Evolutionary conservation across 1,139 yeast species (phyloP).

Genomic region (Pichia cactophila): DNA sequence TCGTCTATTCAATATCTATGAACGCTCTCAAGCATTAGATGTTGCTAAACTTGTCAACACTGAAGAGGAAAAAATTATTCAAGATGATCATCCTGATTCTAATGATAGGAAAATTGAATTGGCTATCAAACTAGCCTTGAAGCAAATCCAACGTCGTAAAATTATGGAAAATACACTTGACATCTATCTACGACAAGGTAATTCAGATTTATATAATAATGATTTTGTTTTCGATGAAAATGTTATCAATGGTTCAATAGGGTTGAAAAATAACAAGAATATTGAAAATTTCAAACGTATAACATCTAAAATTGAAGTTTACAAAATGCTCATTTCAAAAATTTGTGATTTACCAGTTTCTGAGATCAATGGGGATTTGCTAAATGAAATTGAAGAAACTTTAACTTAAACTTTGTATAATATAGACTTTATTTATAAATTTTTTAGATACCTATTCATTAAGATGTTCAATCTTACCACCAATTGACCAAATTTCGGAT

Average conservation of each 20-base stretch:
- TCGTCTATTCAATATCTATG: slow-evolving; percentile 20
- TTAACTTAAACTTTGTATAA: slow-evolving; percentile 8
- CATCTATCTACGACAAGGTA: slow-evolving; percentile 6
- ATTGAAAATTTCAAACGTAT: slow-evolving; percentile 6
- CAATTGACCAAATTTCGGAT: slow-evolving; percentile 80
- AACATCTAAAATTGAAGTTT: slow-evolving; percentile 58
- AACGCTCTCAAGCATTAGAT: slow-evolving; percentile 30
- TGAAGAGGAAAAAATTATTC: slow-evolving; percentile 13
- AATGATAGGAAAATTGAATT: slow-evolving; percentile 18
- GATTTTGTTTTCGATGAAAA: slow-evolving; percentile 11
- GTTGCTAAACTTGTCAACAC: slow-evolving; percentile 28
- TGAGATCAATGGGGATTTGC: slow-evolving; percentile 62
- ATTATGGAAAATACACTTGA: slow-evolving; percentile 27
- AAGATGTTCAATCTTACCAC: slow-evolving; percentile 45
- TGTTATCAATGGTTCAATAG: slow-evolving; percentile 3
- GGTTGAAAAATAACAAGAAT: background rate
- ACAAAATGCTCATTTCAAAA: slow-evolving; percentile 70
- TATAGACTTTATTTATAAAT: too few relatives aligned
- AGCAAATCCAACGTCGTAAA: slow-evolving; percentile 46
- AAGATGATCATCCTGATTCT: background rate
- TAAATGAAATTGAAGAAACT: slow-evolving; percentile 45
- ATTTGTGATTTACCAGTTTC: slow-evolving; percentile 77
- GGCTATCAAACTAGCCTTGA: slow-evolving; percentile 41
- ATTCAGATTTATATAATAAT: background rate
- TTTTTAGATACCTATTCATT: slow-evolving; percentile 13